Evolutionary conservation across 2,329 filamentous ascomycete species (phyloP).

Genomic region (Dryadomyces quercivorus): DNA sequence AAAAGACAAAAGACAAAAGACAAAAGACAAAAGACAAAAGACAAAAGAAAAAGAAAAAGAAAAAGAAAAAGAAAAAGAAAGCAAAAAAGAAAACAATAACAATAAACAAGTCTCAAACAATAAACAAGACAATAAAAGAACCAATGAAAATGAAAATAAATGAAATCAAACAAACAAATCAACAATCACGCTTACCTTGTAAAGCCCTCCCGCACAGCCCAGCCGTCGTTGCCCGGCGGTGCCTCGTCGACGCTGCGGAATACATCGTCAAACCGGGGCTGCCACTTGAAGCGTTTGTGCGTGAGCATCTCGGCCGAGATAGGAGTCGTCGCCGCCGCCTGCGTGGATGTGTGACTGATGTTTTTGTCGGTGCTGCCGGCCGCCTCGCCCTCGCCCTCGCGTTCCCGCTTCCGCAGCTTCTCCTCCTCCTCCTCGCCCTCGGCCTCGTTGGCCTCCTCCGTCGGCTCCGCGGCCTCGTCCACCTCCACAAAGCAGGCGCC

Average conservation of each 20-base stretch:
- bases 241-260: constrained; percentile 75
- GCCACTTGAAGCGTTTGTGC: constrained; percentile 92
- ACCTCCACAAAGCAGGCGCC: constrained; percentile 76
- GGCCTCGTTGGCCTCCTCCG: neutral
- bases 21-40: neutral
- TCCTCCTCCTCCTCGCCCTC: constrained; percentile 53
- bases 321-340: neutral
- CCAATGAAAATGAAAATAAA: neutral
- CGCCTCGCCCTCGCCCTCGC: constrained; percentile 23
- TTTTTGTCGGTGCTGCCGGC: constrained; percentile 13
- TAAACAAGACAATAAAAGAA: neutral
- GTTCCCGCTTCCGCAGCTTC: constrained; percentile 57
- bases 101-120: neutral
- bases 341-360: neutral
- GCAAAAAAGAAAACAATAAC: no score
- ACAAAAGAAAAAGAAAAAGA: neutral
- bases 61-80: neutral
- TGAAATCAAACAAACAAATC: neutral
- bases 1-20: no score
- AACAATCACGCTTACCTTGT: constrained; percentile 48
- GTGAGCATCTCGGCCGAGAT: constrained; percentile 23
- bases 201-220: constrained; percentile 77
- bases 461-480: constrained; percentile 18
- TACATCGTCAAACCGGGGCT: constrained; percentile 75
- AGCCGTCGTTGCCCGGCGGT: constrained; percentile 77